Evolutionary conservation across 208 protist genomes (phyloP).

Genomic region (Acanthamoeba royreba): DNA sequence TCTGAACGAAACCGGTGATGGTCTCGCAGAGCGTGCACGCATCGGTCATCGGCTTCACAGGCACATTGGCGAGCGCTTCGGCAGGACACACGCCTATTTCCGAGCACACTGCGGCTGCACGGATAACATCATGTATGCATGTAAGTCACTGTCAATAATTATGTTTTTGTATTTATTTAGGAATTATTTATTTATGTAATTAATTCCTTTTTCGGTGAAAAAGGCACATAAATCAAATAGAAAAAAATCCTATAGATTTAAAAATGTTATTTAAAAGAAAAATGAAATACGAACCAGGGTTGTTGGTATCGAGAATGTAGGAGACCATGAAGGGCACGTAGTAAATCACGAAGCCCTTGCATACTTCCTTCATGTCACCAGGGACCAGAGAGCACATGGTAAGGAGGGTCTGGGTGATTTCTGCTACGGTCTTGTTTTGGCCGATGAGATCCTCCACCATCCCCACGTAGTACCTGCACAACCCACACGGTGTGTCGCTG

Average conservation of each 20-base stretch:
- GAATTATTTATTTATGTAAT: no score
- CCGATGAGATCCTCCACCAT: background rate
- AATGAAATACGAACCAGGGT: background rate
- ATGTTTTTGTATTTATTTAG: no score
- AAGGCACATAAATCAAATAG: background rate
- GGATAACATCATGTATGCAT: no score
- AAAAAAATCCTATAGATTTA: no score
- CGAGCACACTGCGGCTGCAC: background rate
- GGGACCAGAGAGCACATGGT: background rate
- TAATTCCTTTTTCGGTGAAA: no score
- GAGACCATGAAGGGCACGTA: background rate
- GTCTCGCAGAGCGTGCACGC: conserved; percentile 15
- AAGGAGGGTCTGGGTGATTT: background rate
- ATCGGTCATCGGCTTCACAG: background rate
- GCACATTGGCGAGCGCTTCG: no score
- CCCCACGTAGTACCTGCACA: background rate
- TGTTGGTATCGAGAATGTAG: background rate
- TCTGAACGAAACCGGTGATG: background rate
- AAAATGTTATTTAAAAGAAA: background rate
- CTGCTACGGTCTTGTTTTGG: background rate
- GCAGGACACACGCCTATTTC: background rate
- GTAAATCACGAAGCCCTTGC: conserved; percentile 32
- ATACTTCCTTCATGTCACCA: background rate
- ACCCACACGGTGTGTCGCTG: background rate
- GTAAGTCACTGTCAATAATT: no score